phyloP scores from a whole-genome alignment of 345 rosid species.

The Passiflora organensis region DNA sequence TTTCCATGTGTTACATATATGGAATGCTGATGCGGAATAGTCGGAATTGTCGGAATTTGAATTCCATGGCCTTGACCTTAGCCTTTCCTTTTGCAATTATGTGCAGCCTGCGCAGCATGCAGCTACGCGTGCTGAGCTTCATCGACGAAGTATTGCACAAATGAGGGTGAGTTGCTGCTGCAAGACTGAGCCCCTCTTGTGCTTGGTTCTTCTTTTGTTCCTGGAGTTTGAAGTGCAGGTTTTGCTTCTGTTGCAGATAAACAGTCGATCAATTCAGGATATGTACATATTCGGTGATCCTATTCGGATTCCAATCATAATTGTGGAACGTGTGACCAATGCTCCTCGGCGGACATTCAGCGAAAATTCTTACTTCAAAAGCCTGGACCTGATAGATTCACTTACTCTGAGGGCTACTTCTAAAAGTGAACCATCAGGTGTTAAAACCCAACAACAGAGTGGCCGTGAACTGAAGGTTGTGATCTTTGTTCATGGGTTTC shows the following conservation, averaged over 20 bases:
- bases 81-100: conserved; percentile 4
- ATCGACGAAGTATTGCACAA: conserved; percentile 89
- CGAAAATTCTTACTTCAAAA: conserved; percentile 66
- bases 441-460: conserved; percentile 24
- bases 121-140: conserved; percentile 88
- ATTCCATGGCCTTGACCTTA: no score
- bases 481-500: conserved; percentile 93
- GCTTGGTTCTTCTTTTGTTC: conserved; percentile 4
- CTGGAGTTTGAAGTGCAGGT: conserved; percentile 8
- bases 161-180: conserved; percentile 64
- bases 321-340: conserved; percentile 77
- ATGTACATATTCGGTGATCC: conserved; percentile 88
- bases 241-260: conserved; percentile 58
- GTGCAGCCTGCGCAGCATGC: conserved; percentile 76
- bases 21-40: neutral
- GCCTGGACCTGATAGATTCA: conserved; percentile 48
- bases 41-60: no score
- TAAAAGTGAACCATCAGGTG: conserved; percentile 23
- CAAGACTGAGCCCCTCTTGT: conserved; percentile 2
- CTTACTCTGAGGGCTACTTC: conserved; percentile 22
- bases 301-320: conserved; percentile 67
- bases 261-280: conserved; percentile 82
- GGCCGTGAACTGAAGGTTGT: conserved; percentile 62
- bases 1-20: neutral
- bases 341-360: conserved; percentile 78